Base-by-base conservation (phyloP, 257 asterid genomes). In the Nicotiana paniculata region DNA sequence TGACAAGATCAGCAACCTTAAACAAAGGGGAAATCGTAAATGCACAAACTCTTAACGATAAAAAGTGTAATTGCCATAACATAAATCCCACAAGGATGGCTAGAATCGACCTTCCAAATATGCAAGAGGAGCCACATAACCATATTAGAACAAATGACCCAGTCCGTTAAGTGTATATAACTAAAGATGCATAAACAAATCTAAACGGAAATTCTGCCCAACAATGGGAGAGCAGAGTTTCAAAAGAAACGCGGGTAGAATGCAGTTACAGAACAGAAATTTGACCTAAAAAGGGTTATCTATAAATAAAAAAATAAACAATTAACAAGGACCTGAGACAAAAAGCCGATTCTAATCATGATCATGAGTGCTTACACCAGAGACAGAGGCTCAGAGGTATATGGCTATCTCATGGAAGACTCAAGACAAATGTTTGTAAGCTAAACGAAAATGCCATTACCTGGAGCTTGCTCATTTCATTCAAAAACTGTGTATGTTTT, bases 391-490 rank as follows among this genome's bases (percentile, higher is more conserved):
- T 21, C 26, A 72, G 51, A 69, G 78, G 78, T 12, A 72, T 72
- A 72, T 12, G 72, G 21, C 33, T 33, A 16, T 67, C 75, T 35
- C 53, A 67, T 17, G 26, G 76, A 67, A 84, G 32, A 15, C 61
- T 80, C 77, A 21, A 68, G 32, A 43, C 66, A 77, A 61, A 63
- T 85, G 80, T 61, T 61, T 21, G 77, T 58, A 30, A 64, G 77
- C 67, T 72, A 81, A 76, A 59, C 61, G 79, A 30, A 82, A 54
- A 82, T 21, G 63, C 54, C 59, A 63, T 82, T 82, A 96, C 99
- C 98, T 93, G 90, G 87, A 96, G 98, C 85, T 90, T 93, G 94
- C 98, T 92, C 95, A 90, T 96, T 79, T 90, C 93, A 82, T 86
- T 90, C 68, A 96, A 93, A 86, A 96, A 96, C 77, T 88, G 93